Conservation (phyloP, 2,329 filamentous ascomycete genomes). For the Aplosporella prunicola region DNA sequence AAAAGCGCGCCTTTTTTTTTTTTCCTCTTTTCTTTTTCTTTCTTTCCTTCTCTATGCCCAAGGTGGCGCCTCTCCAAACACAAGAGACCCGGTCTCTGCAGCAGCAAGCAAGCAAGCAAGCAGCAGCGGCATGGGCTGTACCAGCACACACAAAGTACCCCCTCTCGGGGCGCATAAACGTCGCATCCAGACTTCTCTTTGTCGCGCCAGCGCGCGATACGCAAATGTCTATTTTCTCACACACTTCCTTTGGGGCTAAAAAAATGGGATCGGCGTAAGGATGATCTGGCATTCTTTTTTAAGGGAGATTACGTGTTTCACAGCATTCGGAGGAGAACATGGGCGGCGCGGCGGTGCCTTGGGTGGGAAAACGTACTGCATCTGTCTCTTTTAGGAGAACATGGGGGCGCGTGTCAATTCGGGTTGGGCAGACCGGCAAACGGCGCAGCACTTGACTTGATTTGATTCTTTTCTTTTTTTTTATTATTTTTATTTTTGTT, state of each 20-base stretch:
- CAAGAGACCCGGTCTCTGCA: too few species aligned
- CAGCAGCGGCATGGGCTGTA: too few species aligned
- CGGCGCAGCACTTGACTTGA: too few species aligned
- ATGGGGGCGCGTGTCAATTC: slow-evolving; percentile 6
- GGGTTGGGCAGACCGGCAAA: slow-evolving; percentile 6
- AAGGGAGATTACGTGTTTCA: slow-evolving; percentile 10
- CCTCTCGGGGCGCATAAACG: slow-evolving; percentile 6
- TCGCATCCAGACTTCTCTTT: too few species aligned
- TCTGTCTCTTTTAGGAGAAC: slow-evolving; percentile 8
- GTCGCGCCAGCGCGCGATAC: too few species aligned
- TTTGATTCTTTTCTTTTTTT: slow-evolving; percentile 6
- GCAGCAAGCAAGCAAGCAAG: too few species aligned
- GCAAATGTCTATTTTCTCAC: slow-evolving; percentile 10
- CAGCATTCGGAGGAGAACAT: slow-evolving; percentile 1
- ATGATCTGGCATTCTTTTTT: slow-evolving; percentile 3
- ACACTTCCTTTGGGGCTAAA: slow-evolving; percentile 7
- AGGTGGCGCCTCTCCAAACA: too few species aligned
- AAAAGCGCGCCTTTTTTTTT: too few species aligned
- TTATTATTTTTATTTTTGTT: slow-evolving; percentile 7
- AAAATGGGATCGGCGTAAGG: slow-evolving; percentile 7
- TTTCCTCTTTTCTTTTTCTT: too few species aligned
- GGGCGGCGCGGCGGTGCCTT: slow-evolving; percentile 5
- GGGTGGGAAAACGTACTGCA: slow-evolving; percentile 6
- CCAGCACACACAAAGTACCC: too few species aligned
- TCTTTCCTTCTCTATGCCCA: too few species aligned